Evolutionary conservation across 1,139 yeast genomes (phyloP), one percentile per base, ranked within the genome.

Genomic region (Kodamaea sp.): DNA sequence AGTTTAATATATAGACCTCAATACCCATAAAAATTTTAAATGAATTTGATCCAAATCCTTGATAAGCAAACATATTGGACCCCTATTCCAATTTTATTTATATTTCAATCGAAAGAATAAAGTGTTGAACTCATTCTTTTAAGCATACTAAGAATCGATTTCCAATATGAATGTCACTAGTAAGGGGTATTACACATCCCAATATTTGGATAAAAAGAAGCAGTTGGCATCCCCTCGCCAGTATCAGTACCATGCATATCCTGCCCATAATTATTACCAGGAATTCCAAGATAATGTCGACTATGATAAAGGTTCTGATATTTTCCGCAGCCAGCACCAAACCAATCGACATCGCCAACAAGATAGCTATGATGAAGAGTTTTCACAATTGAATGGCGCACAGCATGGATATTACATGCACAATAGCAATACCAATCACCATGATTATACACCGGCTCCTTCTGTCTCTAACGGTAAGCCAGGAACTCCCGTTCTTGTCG

Each of bases 101-200:
- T 3, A 4, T 15, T 15, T 15, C 20, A 15, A 15, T 15, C 20
- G 20, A 15, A 15, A 3, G 20, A 15, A 15, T 15, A 15, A 15
- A 15, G 20, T 15, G 20, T 15, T 15, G 20, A 15, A 3, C 20
- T 15, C 20, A 15, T 15, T 15, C 3, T 15, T 15, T 15, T 15
- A 3, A 3, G 3, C 4, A 15, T 15, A 15, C 20, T 15, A 15
- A 15, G 20, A 15, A 15, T 15, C 20, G 20, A 15, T 15, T 15
- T 12, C 25, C 37, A 36, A 24, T 25, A 55, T 55, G 60, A 55
- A 55, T 40, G 61, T 55, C 34, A 49, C 59, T 11, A 48, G 49
- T 23, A 49, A 53, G 25, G 61, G 56, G 11, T 55, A 57, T 49
- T 57, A 43, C 37, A 47, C 60, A 28, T 43, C 53, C 8, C 50